These are phyloP conservation scores for Globisporangium cystogenes DNA, from an alignment of 352 stramenopile genomes.

Conservation along the genomic window DNA sequence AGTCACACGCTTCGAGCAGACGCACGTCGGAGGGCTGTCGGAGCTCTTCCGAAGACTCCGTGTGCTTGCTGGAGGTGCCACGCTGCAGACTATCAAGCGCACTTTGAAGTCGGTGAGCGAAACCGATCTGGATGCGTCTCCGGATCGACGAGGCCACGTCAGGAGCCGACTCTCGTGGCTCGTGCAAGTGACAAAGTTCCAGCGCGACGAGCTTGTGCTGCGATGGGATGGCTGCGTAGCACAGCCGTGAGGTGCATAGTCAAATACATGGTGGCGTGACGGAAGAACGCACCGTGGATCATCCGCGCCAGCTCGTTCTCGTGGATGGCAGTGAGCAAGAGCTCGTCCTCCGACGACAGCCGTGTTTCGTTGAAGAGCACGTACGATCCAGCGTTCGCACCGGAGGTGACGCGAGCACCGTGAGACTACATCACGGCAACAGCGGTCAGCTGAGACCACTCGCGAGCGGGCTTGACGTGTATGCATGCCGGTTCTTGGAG, in stretches of 20 bases:
- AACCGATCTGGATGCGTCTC: slow-evolving; percentile 36
- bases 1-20: slow-evolving; percentile 46
- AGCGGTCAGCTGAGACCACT: too few species aligned
- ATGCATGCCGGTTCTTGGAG: too few species aligned
- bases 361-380: slow-evolving; percentile 65
- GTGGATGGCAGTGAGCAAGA: slow-evolving; percentile 58
- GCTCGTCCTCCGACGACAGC: slow-evolving; percentile 63
- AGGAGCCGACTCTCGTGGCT: slow-evolving; percentile 32
- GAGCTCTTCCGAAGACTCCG: neutral
- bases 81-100: slow-evolving; percentile 21
- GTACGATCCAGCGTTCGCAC: slow-evolving; percentile 57
- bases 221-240: slow-evolving; percentile 46
- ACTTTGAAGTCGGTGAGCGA: slow-evolving; percentile 26
- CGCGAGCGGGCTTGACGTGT: too few species aligned
- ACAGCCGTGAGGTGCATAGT: too few species aligned
- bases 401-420: slow-evolving; percentile 48
- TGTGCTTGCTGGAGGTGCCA: neutral
- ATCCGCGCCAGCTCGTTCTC: slow-evolving; percentile 52
- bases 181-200: slow-evolving; percentile 57
- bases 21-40: slow-evolving; percentile 21
- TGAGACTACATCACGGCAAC: slow-evolving; percentile 36
- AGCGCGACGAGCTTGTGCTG: slow-evolving; percentile 61
- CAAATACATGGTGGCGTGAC: too few species aligned
- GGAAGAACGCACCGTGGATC: slow-evolving; percentile 38
- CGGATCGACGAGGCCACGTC: slow-evolving; percentile 34